Evolutionary conservation across 163 green algal species (phyloP).

Genomic region (Chlorella variabilis): DNA sequence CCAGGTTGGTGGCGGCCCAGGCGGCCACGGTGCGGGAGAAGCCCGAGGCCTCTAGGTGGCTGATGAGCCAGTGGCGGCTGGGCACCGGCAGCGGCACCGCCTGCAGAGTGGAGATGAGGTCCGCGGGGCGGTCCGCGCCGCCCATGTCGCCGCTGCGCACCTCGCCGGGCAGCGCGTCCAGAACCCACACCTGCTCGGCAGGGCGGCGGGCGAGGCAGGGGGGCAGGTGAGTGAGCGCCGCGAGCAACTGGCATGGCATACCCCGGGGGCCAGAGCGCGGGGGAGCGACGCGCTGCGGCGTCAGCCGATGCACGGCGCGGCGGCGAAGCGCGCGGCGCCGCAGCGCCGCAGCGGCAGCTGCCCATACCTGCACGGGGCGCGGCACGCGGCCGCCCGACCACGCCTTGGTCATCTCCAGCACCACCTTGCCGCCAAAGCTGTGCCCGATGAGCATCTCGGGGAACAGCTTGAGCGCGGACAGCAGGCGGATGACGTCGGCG

Average conservation of each 20-base stretch:
- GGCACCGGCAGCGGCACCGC: slow-evolving; percentile 72
- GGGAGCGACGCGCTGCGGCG: no score
- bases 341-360: no score
- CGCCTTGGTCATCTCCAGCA: slow-evolving; percentile 86
- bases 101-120: slow-evolving; percentile 80
- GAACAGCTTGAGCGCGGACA: slow-evolving; percentile 83
- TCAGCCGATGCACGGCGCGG: no score
- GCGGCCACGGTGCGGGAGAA: slow-evolving; percentile 72
- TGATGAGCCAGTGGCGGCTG: slow-evolving; percentile 68
- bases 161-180: slow-evolving; percentile 87
- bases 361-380: slow-evolving; percentile 82
- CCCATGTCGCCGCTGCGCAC: slow-evolving; percentile 64
- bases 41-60: slow-evolving; percentile 61
- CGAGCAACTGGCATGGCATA: no score
- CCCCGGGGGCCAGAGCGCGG: no score
- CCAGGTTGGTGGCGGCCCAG: slow-evolving; percentile 90
- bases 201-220: neutral
- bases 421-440: slow-evolving; percentile 95
- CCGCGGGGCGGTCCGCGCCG: slow-evolving; percentile 76
- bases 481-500: slow-evolving; percentile 81
- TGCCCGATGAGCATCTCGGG: slow-evolving; percentile 92
- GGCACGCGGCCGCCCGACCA: slow-evolving; percentile 81
- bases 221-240: no score
- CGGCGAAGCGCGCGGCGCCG: no score
- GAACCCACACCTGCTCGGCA: slow-evolving; percentile 77